A percentile compares a stretch with the other conserved stretches of the same genome.
Conservation (phyloP, 2,329 filamentous ascomycete species). For the Aureobasidium sp. region DNA sequence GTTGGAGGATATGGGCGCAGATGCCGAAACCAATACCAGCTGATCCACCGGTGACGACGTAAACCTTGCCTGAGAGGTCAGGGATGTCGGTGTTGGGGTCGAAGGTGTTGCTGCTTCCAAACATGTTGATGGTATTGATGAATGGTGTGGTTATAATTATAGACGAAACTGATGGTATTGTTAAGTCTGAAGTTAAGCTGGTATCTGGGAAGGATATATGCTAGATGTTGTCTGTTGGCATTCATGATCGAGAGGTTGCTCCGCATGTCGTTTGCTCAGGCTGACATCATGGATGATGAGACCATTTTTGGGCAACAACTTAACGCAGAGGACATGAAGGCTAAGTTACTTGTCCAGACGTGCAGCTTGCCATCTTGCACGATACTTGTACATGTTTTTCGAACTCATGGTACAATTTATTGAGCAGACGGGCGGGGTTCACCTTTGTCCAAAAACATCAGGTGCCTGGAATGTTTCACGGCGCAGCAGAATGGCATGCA, state of each 20-base stretch:
- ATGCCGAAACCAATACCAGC: constrained; percentile 46
- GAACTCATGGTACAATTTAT: neutral
- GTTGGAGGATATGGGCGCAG: constrained; percentile 43
- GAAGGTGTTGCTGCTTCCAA: constrained; percentile 26
- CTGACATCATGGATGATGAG: constrained; percentile 2
- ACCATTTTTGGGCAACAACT: neutral
- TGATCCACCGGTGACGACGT: constrained; percentile 40
- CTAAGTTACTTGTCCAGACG: no score
- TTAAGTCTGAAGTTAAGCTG: neutral
- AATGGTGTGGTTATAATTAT: neutral
- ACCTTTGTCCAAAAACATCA: neutral
- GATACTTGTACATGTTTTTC: neutral
- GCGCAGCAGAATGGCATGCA: neutral
- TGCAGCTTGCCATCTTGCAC: neutral
- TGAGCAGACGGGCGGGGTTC: neutral
- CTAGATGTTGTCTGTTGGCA: neutral
- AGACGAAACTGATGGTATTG: neutral
- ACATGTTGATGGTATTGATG: constrained; percentile 5
- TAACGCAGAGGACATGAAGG: neutral
- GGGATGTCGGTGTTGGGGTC: constrained; percentile 33
- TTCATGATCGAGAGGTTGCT: neutral
- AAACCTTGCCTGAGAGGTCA: constrained; percentile 32
- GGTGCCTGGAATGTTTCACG: no score
- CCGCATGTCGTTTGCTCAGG: constrained; percentile 1
- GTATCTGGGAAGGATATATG: neutral